Evolutionary conservation across 202 grass and related monocot species (phyloP), one percentile per base, ranked within the genome.

Genomic region (Carex arenaria): DNA sequence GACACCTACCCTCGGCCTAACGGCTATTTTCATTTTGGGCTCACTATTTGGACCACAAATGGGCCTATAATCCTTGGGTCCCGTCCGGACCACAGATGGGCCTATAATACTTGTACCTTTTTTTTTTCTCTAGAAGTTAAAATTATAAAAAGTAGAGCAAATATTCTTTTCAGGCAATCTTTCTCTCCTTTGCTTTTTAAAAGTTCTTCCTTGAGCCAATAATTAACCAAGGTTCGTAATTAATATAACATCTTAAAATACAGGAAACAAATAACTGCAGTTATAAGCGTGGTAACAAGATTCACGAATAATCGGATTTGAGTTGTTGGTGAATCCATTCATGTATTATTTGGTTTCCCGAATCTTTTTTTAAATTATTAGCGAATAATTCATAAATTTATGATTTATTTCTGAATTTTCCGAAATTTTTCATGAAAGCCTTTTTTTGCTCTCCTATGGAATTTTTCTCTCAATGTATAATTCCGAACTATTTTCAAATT

Each of bases 1-100:
- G 61, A 73, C 70, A 53, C 45, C 52, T 53, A 81, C 79, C 57
- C 3, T 28, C 7, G 23, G 61, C 79, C 79, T 45, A 81, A 81
- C 61, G 4, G 12, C 45, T 81, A 65, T 78, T 28, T 66, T 66
- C 19, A 42, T 23, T 52, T 45, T 66, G 14, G 79, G 79, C n/a
- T 30, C 12, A 5, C 15, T 53, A 11, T 1, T 15, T 65, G 78
- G 57, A 64, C 20, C 52, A 36, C 26, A 79, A 79, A 77, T 51
- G 69, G 34, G 15, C 40, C n/a, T 72, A 7, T 4, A n/a, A n/a
- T n/a, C 17, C 15, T 57, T 17, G 55, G 55, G 15, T 57, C 55
- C n/a, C 18, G 26, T 26, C 26, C 26, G 78, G 57, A 64, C 20
- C 52, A 36, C 26, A 79, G 61, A 77, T 51, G 69, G 34, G 15